phyloP scores from a whole-genome alignment of 2,329 filamentous ascomycete genomes.

The Diaporthe vexans region DNA sequence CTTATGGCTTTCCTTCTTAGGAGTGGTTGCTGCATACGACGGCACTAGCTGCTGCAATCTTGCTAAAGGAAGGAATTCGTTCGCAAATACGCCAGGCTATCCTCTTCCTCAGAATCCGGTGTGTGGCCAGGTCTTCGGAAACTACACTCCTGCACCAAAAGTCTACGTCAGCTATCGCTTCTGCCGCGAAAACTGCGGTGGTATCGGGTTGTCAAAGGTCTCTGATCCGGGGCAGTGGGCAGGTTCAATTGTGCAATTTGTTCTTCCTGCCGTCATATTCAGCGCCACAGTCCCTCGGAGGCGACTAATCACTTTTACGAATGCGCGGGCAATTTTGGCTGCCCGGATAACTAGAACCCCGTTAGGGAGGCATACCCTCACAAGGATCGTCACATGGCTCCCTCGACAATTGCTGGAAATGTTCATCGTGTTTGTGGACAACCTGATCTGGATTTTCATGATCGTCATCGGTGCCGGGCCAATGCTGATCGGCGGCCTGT shows the following conservation, averaged over 20 bases:
- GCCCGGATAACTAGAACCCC: neutral
- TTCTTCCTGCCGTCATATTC: conserved; percentile 4
- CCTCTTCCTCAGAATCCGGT: too few species aligned
- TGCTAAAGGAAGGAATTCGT: too few species aligned
- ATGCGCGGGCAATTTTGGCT: neutral
- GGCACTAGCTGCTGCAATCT: too few species aligned
- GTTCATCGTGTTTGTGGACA: neutral
- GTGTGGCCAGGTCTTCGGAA: too few species aligned
- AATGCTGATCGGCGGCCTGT: neutral
- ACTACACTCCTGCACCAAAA: too few species aligned
- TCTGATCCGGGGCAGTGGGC: conserved; percentile 5
- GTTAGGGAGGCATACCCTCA: neutral
- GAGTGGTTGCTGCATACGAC: too few species aligned
- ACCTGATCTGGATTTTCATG: neutral
- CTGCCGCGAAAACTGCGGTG: neutral
- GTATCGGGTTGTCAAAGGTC: neutral
- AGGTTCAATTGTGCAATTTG: neutral
- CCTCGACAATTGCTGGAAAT: neutral
- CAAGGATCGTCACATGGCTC: neutral
- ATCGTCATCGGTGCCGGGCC: neutral
- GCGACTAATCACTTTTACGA: neutral
- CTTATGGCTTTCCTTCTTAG: too few species aligned
- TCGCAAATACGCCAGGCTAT: too few species aligned
- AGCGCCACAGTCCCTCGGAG: conserved; percentile 9
- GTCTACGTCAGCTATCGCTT: neutral